Evolutionary conservation across 2,329 filamentous ascomycete species (phyloP), one percentile per base, ranked within the genome.

Genomic region (Aureobasidium uvarum): DNA sequence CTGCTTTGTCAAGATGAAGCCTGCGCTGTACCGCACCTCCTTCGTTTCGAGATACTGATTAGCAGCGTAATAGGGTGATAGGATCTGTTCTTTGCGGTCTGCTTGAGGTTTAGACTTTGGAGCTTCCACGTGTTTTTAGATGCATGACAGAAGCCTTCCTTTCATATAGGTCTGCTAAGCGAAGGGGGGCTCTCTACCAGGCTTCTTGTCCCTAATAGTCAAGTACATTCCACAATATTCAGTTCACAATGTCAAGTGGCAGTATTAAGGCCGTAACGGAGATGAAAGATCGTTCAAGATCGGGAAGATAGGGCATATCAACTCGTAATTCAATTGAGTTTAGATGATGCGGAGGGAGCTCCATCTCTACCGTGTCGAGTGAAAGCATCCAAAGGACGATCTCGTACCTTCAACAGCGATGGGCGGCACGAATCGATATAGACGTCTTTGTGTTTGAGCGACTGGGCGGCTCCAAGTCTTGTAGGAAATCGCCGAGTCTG

Each of bases 121-220:
- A 31, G 25, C n/a, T n/a, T 31, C 54, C 39, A 58, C 38, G 54
- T 58, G 54, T 11, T 20, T 20, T 58, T 10, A n/a, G 38, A 58
- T 23, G 25, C 54, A 58, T 58, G 54, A 58, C 54, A 58, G 54
- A 39, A 39, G 54, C 16, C 54, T 58, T 41, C 11, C 23, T 14
- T 14, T 28, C 13, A 31, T 4, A 23, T 33, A 33, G 54, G 39
- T 14, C 43, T 43, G 2, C n/a, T n/a, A 14, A 45, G 54, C 54
- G 54, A 58, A 58, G 10, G 13, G 10, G 13, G 18, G 23, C 23
- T 3, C 10, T 48, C 23, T 48, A 5, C 5, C 45, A 48, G 16
- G 6, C 13, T 23, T 20, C n/a, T 23, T 11, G 8, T 20, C 6
- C 28, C 5, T 1, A 31, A 31, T 6, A 31, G 28, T 31, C 28